Percentiles rank a stretch among this genome's conserved stretches.
Evolutionary conservation across 345 rosid species (phyloP).

Genomic region (Ceriops decandra): DNA sequence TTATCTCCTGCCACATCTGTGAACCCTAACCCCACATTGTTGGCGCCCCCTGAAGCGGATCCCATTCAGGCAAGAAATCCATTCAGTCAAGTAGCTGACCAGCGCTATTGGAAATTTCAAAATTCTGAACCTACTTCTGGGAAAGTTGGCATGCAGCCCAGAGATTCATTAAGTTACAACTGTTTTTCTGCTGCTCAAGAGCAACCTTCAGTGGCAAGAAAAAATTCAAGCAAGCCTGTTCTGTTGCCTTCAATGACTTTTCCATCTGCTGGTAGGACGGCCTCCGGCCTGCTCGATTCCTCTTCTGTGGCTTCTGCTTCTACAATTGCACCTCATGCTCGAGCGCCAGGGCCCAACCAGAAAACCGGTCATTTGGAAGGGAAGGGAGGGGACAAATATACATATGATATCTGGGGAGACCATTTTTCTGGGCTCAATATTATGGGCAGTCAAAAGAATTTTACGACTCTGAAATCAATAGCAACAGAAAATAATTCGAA

Average conservation of each 20-base stretch:
- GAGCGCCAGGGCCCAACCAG: slow-evolving; percentile 68
- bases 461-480: slow-evolving; percentile 32
- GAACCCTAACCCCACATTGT: slow-evolving; percentile 28
- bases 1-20: slow-evolving; percentile 47
- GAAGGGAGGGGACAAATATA: slow-evolving; percentile 37
- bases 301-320: slow-evolving; percentile 41
- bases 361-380: slow-evolving; percentile 31
- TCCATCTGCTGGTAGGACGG: slow-evolving; percentile 32
- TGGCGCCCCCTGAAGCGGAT: slow-evolving; percentile 34
- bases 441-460: slow-evolving; percentile 38
- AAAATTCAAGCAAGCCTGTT: slow-evolving; percentile 30
- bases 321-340: slow-evolving; percentile 52
- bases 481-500: slow-evolving; percentile 39
- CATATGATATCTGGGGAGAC: slow-evolving; percentile 86
- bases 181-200: slow-evolving; percentile 15
- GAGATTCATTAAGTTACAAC: slow-evolving; percentile 19
- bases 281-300: slow-evolving; percentile 20
- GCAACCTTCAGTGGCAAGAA: slow-evolving; percentile 22
- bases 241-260: slow-evolving; percentile 47
- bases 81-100: slow-evolving; percentile 27
- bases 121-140: slow-evolving; percentile 25
- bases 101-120: slow-evolving; percentile 18
- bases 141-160: slow-evolving; percentile 18
- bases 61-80: slow-evolving; percentile 27
- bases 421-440: slow-evolving; percentile 57